Evolutionary conservation across 148 eudicot genomes (phyloP).

Genomic region (Diospyros lotus): DNA sequence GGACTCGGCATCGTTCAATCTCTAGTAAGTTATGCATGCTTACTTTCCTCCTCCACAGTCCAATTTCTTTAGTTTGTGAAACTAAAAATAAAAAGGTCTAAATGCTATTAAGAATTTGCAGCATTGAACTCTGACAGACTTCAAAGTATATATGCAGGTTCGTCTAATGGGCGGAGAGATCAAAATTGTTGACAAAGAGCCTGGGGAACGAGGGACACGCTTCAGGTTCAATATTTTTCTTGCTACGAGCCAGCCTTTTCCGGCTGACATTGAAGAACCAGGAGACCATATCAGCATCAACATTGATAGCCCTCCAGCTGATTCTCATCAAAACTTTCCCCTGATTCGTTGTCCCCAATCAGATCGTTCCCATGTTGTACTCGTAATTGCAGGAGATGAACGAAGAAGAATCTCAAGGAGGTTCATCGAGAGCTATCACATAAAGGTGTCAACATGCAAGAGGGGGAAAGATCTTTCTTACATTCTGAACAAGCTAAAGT

Average conservation of each 20-base stretch:
- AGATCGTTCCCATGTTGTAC: slow-evolving; percentile 38
- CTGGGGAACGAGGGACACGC: slow-evolving; percentile 58
- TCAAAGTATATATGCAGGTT: slow-evolving; percentile 37
- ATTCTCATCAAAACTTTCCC: too few species aligned
- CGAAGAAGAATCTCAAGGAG: slow-evolving; percentile 37
- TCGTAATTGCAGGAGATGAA: slow-evolving; percentile 44
- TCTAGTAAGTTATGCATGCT: slow-evolving; percentile 36
- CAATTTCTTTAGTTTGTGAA: too few species aligned
- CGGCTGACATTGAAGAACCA: not conserved
- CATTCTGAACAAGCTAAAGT: slow-evolving; percentile 38
- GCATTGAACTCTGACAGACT: not conserved
- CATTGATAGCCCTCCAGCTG: not conserved
- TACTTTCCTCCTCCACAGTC: too few species aligned
- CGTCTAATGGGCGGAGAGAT: slow-evolving; percentile 91
- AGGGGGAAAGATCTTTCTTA: slow-evolving; percentile 32
- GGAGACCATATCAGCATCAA: slow-evolving; percentile 12
- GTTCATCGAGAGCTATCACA: slow-evolving; percentile 49
- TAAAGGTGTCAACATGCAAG: slow-evolving; percentile 38
- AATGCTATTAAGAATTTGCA: too few species aligned
- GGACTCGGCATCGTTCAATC: slow-evolving; percentile 92
- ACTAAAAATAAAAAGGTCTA: too few species aligned
- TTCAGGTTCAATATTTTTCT: slow-evolving; percentile 67
- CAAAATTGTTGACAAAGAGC: slow-evolving; percentile 52
- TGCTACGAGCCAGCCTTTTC: slow-evolving; percentile 9
- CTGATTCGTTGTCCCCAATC: too few species aligned